Evolutionary conservation across 2,329 filamentous ascomycete species (phyloP).

Genomic region (Pestalotiopsis sp.): DNA sequence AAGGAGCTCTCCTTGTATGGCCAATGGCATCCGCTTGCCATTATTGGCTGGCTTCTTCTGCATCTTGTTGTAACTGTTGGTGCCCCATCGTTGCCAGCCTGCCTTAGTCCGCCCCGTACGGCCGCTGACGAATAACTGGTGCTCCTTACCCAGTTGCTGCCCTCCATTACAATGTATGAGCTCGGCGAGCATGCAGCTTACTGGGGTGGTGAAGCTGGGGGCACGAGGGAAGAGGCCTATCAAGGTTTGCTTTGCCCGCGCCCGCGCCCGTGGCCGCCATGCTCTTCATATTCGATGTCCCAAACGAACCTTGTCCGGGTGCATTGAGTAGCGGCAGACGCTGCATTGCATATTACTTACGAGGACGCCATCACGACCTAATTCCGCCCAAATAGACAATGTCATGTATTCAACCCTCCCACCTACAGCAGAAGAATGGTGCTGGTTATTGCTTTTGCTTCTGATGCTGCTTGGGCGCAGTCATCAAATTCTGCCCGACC

Average conservation of each 20-base stretch:
- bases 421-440: background rate
- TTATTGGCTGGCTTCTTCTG: background rate
- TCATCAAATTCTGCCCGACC: no score
- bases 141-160: background rate
- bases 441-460: no score
- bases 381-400: background rate
- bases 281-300: background rate
- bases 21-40: background rate
- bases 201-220: no score
- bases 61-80: background rate
- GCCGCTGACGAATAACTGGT: background rate
- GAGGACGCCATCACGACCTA: background rate
- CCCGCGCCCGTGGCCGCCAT: background rate
- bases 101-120: conserved; percentile 1
- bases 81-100: conserved; percentile 7
- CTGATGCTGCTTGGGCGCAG: no score
- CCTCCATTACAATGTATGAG: background rate
- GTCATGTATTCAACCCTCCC: background rate
- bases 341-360: background rate
- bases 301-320: background rate
- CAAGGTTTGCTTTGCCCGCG: background rate
- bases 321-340: background rate
- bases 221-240: conserved; percentile 1
- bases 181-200: no score
- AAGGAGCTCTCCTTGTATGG: background rate